A percentile compares a stretch with the other conserved stretches of the same genome.
These are phyloP conservation scores for Blastobotrys parvus DNA, from an alignment of 805 yeast species.

Conservation along the genomic window DNA sequence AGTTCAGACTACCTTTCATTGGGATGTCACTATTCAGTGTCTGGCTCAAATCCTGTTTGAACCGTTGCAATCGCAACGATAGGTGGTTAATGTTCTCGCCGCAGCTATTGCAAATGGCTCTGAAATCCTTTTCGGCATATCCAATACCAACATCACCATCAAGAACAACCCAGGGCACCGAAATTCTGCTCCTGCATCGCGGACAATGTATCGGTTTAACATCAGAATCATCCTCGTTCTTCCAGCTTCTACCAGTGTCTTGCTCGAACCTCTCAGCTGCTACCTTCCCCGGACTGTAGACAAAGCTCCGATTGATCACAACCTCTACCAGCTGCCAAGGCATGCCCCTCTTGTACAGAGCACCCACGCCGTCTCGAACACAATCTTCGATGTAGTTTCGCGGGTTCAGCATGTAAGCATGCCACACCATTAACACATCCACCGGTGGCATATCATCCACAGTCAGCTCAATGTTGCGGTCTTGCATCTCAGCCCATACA, in stretches of 20 bases:
- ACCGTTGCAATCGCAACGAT: constrained; percentile 2
- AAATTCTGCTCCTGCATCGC: no score
- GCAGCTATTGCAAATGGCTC: constrained; percentile 6
- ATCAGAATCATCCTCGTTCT: constrained; percentile 3
- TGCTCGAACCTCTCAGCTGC: neutral
- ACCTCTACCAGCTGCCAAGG: constrained; percentile 8
- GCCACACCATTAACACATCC: constrained; percentile 22
- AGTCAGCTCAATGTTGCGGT: neutral
- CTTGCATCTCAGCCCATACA: neutral
- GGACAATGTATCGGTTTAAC: constrained; percentile 1
- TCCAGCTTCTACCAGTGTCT: neutral
- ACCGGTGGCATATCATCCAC: constrained; percentile 14
- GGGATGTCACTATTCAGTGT: no score
- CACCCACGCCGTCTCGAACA: constrained; percentile 5
- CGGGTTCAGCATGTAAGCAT: constrained; percentile 19
- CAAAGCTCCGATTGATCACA: neutral
- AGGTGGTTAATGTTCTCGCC: neutral
- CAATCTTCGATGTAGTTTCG: constrained; percentile 17
- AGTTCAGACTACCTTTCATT: no score
- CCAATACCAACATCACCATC: no score
- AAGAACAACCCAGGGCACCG: no score
- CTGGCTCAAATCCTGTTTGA: constrained; percentile 2
- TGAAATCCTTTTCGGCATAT: no score
- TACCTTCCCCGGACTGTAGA: neutral
- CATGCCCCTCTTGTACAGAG: neutral